These are phyloP conservation scores for Fonsecaea nubica DNA, from an alignment of 2,329 filamentous ascomycete species.

Conservation along the genomic window DNA sequence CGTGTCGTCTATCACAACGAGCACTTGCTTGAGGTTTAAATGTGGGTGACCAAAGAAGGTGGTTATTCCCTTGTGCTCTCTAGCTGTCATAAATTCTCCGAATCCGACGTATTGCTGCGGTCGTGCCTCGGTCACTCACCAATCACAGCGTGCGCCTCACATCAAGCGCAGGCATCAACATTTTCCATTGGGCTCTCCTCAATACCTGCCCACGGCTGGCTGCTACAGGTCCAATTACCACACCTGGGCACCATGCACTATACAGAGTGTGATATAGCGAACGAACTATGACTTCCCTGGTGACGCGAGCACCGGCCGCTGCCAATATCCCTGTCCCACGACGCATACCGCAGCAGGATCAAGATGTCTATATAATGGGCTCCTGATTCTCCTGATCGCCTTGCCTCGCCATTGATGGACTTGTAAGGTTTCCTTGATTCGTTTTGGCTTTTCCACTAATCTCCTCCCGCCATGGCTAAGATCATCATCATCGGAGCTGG, in stretches of 20 bases:
- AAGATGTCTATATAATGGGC: not conserved
- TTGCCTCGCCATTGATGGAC: not conserved
- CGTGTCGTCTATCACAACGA: not conserved
- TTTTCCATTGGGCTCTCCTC: not conserved
- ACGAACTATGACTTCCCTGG: not conserved
- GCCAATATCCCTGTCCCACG: not conserved
- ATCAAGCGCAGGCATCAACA: not conserved
- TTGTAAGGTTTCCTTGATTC: not conserved
- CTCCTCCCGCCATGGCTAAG: conserved; percentile 37
- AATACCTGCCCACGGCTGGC: not conserved
- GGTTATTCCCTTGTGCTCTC: not conserved
- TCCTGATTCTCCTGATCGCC: not conserved
- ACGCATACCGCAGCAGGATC: not conserved
- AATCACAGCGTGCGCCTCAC: not conserved
- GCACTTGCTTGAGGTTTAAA: not conserved
- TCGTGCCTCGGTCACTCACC: not conserved
- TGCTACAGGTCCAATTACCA: not conserved
- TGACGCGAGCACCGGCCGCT: not conserved
- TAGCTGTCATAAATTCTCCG: not conserved
- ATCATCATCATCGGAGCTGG: conserved; percentile 54
- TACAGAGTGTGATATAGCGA: not conserved
- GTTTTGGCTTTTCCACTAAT: not conserved
- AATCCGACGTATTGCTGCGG: conserved; percentile 16
- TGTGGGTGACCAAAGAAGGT: not conserved
- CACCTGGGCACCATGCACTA: not conserved